Base-by-base conservation (phyloP, 148 eudicot species). In the Spergularia bocconei region DNA sequence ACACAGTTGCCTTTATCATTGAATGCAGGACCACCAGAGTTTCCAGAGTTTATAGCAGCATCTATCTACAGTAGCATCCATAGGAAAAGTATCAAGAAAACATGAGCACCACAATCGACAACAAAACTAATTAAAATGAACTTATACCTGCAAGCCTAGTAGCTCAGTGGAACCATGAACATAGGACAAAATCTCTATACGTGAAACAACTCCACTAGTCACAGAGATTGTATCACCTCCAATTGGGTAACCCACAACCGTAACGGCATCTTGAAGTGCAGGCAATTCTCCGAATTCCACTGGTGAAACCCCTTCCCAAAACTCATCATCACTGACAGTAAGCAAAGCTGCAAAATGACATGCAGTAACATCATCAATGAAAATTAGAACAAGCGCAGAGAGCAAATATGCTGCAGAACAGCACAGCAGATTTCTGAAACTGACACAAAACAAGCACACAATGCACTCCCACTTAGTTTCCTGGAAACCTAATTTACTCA, bases 161-260 rank as follows among this genome's bases (percentile, higher is more conserved):
- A 93, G 88, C 83, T 93, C 97, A 63, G 97, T 91, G 19, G 97
- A 93, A 38, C 97, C 98, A 80, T 93, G 98, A 69, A 85, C 92
- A 84, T 93, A 93, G 20, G 98, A 91, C 65, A 93, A 79, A 67
- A 93, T 91, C 84, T 93, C 98, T 77, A 93, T 88, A 6, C 98
- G 98, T 7, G 98, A 93, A 71, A 93, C 97, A 77, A 93, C 98
- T 16, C 98, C 98, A 83, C 98, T 93, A 65, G 98, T 93, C 36
- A 93, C 97, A 79, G 98, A 91, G 59, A 93, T 91, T 20, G 98
- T 93, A 78, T 93, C 98, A 25, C 98, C 98, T 53, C 98, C 98
- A 52, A 93, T 93, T 41, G 98, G 98, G 68, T 93, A 93, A 17
- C 98, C 98, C 65, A 93, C 98, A 67, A 93, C 98, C 14, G 94